Conservation (phyloP, 2,329 filamentous ascomycete species). For the Fusarium buharicum region DNA sequence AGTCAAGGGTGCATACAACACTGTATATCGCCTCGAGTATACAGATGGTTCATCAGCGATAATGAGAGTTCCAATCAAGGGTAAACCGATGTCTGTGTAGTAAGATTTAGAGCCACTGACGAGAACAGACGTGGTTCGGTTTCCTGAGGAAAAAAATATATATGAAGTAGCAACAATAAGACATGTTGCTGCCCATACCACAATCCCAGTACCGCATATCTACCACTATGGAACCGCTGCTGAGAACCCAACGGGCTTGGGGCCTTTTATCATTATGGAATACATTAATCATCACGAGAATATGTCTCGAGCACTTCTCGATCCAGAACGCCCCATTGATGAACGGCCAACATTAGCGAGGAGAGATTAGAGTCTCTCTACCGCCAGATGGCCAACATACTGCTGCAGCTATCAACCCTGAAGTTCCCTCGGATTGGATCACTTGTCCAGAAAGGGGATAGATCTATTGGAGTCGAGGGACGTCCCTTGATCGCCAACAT, state of each 20-base stretch:
- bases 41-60: slow-evolving; percentile 47
- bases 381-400: no score
- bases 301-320: slow-evolving; percentile 46
- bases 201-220: slow-evolving; percentile 50
- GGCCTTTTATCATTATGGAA: slow-evolving; percentile 54
- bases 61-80: slow-evolving; percentile 47
- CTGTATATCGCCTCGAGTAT: slow-evolving; percentile 48
- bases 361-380: slow-evolving; percentile 46
- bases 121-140: slow-evolving; percentile 35
- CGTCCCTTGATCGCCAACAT: slow-evolving; percentile 47
- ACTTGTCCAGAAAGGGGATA: slow-evolving; percentile 37
- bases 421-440: background rate
- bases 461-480: slow-evolving; percentile 42
- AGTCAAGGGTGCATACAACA: slow-evolving; percentile 47
- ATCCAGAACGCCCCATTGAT: slow-evolving; percentile 38
- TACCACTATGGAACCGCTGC: slow-evolving; percentile 47
- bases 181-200: slow-evolving; percentile 48
- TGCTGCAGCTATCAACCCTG: slow-evolving; percentile 24
- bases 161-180: slow-evolving; percentile 52
- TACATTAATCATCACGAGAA: slow-evolving; percentile 47
- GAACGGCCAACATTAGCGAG: slow-evolving; percentile 48
- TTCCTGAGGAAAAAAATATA: slow-evolving; percentile 51
- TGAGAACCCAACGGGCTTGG: slow-evolving; percentile 49
- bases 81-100: slow-evolving; percentile 8
- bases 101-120: background rate